Evolutionary conservation across 192 early-diverging fungal genomes (phyloP).

Genomic region (Umbelopsis sp.): DNA sequence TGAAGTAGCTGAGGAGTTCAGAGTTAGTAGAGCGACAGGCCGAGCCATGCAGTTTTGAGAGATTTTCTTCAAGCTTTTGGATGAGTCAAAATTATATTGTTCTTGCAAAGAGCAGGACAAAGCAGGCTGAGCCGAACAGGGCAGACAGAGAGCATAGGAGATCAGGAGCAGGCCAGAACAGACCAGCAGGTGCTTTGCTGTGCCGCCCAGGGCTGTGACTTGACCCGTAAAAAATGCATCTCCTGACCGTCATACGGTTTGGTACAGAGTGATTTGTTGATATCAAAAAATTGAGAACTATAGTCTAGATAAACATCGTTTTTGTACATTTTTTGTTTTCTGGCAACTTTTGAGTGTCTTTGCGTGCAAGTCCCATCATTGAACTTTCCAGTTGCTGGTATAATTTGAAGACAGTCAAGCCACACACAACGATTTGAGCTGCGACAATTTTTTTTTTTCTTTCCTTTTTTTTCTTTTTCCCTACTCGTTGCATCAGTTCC

Average conservation of each 20-base stretch:
- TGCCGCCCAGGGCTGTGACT: neutral
- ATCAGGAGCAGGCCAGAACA: too few species aligned
- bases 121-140: too few species aligned
- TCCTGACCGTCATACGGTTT: conserved; percentile 2
- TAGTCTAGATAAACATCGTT: neutral
- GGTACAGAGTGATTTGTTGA: too few species aligned
- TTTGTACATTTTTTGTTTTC: neutral
- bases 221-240: neutral
- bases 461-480: neutral
- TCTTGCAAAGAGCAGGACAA: too few species aligned
- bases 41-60: neutral
- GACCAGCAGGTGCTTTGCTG: neutral
- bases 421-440: neutral
- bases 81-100: neutral
- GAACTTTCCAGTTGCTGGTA: too few species aligned
- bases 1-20: too few species aligned
- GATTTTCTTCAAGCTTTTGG: neutral
- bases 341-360: neutral
- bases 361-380: neutral
- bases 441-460: neutral
- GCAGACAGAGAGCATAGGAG: too few species aligned
- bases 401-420: conserved; percentile 2
- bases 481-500: neutral
- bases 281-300: neutral
- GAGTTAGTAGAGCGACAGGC: too few species aligned